Evolutionary conservation across 805 yeast genomes (phyloP).

Genomic region (Candida chilensis): DNA sequence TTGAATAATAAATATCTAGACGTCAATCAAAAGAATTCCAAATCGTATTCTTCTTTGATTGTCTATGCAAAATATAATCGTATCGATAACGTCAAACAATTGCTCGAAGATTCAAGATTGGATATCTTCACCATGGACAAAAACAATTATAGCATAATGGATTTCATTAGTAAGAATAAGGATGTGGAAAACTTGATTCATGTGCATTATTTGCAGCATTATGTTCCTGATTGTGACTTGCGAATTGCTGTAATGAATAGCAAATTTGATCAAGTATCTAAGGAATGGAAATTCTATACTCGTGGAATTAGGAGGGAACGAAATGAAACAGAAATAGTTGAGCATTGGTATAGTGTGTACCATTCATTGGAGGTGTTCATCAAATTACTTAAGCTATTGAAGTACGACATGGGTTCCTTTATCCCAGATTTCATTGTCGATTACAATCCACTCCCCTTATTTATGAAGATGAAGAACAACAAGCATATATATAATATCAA

Average conservation of each 20-base stretch:
- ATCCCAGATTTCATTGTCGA: no score
- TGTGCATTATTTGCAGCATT: constrained; percentile 10
- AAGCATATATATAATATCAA: no score
- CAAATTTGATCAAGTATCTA: constrained; percentile 15
- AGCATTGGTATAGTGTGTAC: constrained; percentile 9
- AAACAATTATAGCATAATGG: constrained; percentile 24
- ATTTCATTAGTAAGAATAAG: constrained; percentile 17
- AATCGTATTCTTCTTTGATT: constrained; percentile 62
- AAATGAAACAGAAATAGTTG: no score
- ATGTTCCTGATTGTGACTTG: constrained; percentile 8
- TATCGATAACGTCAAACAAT: constrained; percentile 40
- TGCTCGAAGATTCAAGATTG: constrained; percentile 42
- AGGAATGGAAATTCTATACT: constrained; percentile 22
- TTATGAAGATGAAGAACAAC: no score
- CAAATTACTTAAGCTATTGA: no score
- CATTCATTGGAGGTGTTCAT: no score
- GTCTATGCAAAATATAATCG: constrained; percentile 64
- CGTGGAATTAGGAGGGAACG: no score
- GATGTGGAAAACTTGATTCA: constrained; percentile 13
- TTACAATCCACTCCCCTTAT: no score
- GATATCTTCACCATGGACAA: constrained; percentile 22
- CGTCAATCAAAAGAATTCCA: constrained; percentile 51
- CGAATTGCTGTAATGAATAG: constrained; percentile 20
- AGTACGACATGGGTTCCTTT: no score
- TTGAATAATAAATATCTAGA: constrained; percentile 24